phyloP scores from a whole-genome alignment of 192 early-diverging fungal genomes.

The Gaertneriomyces semiglobifer region DNA sequence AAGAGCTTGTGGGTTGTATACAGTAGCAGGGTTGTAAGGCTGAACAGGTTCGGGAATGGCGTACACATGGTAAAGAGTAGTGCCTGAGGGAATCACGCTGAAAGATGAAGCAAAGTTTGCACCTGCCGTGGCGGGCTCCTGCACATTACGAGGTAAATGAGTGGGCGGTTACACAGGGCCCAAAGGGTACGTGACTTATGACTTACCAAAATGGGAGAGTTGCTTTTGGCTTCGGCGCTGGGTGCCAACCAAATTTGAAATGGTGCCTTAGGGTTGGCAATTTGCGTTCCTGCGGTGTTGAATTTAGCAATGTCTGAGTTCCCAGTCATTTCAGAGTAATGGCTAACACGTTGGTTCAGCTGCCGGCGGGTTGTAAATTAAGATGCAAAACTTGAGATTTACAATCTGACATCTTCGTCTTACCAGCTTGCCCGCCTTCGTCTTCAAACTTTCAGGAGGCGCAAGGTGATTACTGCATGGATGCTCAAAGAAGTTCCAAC shows the following conservation, averaged over 20 bases:
- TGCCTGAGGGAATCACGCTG: constrained; percentile 10
- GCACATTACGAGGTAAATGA: background rate
- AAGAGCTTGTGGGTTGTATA: constrained; percentile 13
- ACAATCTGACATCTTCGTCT: background rate
- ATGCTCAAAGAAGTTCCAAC: constrained; percentile 15
- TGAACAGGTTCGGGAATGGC: constrained; percentile 12
- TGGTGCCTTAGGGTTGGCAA: constrained; percentile 4
- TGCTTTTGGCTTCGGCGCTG: background rate
- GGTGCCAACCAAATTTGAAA: constrained; percentile 16
- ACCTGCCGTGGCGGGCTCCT: constrained; percentile 12
- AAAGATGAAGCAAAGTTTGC: constrained; percentile 15
- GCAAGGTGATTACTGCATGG: constrained; percentile 16
- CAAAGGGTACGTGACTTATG: too few species aligned
- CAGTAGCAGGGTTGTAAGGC: constrained; percentile 11
- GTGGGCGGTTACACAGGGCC: background rate
- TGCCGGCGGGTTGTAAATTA: background rate
- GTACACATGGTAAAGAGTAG: constrained; percentile 11
- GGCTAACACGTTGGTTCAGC: constrained; percentile 13
- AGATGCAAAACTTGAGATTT: background rate
- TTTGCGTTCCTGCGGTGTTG: background rate
- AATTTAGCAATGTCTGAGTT: constrained; percentile 3
- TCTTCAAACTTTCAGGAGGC: constrained; percentile 2
- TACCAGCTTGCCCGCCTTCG: constrained; percentile 8
- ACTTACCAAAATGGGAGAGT: constrained; percentile 9
- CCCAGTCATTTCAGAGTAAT: constrained; percentile 17